Evolutionary conservation across 306 rosid species (phyloP).

Genomic region (Dryas alaskensis): DNA sequence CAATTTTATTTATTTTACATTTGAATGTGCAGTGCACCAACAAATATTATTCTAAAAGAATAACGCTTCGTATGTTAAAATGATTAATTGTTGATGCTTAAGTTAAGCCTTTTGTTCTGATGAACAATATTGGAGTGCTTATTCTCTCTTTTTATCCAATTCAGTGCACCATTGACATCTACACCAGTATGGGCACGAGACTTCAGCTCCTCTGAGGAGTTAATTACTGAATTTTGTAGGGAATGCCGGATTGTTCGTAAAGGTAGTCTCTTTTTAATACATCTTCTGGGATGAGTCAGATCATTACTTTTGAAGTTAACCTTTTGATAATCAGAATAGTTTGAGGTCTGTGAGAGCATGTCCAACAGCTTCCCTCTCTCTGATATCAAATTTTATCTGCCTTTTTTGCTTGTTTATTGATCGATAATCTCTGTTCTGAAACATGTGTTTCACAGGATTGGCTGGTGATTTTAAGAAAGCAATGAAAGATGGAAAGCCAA

Average conservation of each 20-base stretch:
- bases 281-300: constrained; percentile 8
- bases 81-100: neutral
- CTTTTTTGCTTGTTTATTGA: constrained; percentile 2
- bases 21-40: constrained; percentile 3
- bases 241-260: constrained; percentile 97
- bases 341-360: constrained; percentile 1
- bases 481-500: constrained; percentile 98
- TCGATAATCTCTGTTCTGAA: constrained; percentile 8
- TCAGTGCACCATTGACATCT: constrained; percentile 84
- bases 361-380: constrained; percentile 13
- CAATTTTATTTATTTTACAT: constrained; percentile 13
- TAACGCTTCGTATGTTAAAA: neutral
- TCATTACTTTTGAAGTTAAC: constrained; percentile 3
- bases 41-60: neutral
- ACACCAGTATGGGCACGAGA: constrained; percentile 91
- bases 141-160: constrained; percentile 28
- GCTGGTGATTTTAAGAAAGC: constrained; percentile 98
- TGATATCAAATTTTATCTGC: neutral
- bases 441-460: constrained; percentile 63
- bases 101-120: constrained; percentile 11
- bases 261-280: constrained; percentile 40
- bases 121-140: constrained; percentile 18
- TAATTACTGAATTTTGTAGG: constrained; percentile 90
- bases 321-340: neutral
- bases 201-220: constrained; percentile 83